Base-by-base conservation (phyloP, 2,329 filamentous ascomycete species). In the Exophiala calicioides region DNA sequence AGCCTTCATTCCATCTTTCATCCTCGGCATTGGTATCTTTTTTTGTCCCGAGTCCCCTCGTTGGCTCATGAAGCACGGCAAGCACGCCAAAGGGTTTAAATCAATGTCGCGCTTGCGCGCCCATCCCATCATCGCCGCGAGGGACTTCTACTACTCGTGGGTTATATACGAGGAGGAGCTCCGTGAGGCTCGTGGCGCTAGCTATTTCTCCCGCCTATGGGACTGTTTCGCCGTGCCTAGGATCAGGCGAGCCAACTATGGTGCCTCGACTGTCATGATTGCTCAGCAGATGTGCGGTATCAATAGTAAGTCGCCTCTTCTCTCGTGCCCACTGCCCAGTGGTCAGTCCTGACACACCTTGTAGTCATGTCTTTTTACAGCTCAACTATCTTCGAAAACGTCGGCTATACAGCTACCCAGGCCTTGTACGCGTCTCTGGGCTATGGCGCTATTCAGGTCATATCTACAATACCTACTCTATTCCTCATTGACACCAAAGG, bases 401-500 rank as follows among this genome's bases (percentile, higher is more conserved):
- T 77, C 3, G 71, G 76, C 1, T 78, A 82, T 45, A 65, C 64
- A 7, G 68, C 74, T 19, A 69, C 75, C 3, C 63, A 65, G 4
- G 80, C 82, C 1, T 70, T 86, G 2, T 66, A 74, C 4, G 80
- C 79, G 0, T 84, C 80, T 0, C 74, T 85, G 50, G 82, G 82
- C 1, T 84, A 80, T 38, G 82, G 82, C 2, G 73, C 83, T 47
- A 71, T 85, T 60, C 85, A 85, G 59, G 85, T 78, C 68, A 64
- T 85, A 18, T 85, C 84, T 54, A 81, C 82, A 1, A 64, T 84
- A 7, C 80, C 80, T 0, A 81, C 81, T 1, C 72, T 85, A 43
- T 80, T 80, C 58, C 84, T 81, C 0, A 85, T 85, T 42, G 82
- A 86, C 60, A 82, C 76, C 0, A 85, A 80, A 57, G 83, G 82